These are phyloP conservation scores for Cucurbita moschata DNA, from an alignment of 306 rosid genomes.

Conservation along the genomic window DNA sequence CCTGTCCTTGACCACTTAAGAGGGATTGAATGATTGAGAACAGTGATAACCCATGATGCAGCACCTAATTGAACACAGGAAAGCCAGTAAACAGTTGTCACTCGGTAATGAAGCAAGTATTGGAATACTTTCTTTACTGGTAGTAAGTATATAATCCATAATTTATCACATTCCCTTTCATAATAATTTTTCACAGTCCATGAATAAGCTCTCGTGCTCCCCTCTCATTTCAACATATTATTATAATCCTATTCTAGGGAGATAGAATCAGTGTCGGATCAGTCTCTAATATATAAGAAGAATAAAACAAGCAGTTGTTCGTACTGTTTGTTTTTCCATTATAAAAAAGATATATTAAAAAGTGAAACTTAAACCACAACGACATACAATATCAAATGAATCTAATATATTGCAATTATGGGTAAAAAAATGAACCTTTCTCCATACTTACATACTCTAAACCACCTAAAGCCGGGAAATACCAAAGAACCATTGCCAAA, in stretches of 20 bases:
- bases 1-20: slow-evolving; percentile 62
- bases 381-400: neutral
- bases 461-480: slow-evolving; percentile 80
- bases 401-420: neutral
- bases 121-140: neutral
- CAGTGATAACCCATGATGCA: slow-evolving; percentile 77
- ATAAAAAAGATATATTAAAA: neutral
- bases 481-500: slow-evolving; percentile 66
- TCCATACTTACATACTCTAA: slow-evolving; percentile 66
- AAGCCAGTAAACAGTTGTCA: slow-evolving; percentile 7
- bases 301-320: neutral
- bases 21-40: slow-evolving; percentile 59
- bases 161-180: neutral
- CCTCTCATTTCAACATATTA: neutral
- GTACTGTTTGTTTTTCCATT: neutral
- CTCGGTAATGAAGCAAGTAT: neutral
- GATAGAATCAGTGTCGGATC: neutral
- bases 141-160: neutral
- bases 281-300: neutral
- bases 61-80: slow-evolving; percentile 32
- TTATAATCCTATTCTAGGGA: neutral
- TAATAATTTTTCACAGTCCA: neutral
- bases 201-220: neutral
- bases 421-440: neutral
- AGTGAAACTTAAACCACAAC: neutral